Evolutionary conservation across 2,329 filamentous ascomycete genomes (phyloP).

Genomic region (Calonectria pauciramosa): DNA sequence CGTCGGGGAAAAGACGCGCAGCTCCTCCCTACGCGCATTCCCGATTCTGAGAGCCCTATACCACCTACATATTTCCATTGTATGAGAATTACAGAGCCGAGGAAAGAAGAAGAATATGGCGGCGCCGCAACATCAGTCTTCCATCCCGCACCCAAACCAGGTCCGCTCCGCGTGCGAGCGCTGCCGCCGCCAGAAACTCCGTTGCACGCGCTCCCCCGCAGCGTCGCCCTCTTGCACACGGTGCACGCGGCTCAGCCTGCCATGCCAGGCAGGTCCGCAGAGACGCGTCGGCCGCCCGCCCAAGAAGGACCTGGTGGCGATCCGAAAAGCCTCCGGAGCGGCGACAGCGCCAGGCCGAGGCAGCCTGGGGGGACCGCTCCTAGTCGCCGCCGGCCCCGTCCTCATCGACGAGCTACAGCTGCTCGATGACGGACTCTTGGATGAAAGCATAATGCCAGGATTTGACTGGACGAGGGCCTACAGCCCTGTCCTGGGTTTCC

Average conservation of each 20-base stretch:
- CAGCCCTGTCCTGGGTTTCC: slow-evolving; percentile 11
- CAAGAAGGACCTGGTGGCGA: slow-evolving; percentile 34
- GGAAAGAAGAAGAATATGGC: slow-evolving; percentile 27
- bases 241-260: slow-evolving; percentile 46
- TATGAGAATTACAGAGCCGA: background rate
- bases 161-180: slow-evolving; percentile 51
- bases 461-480: slow-evolving; percentile 31
- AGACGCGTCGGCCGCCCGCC: slow-evolving; percentile 49
- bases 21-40: background rate
- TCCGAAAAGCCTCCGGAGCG: slow-evolving; percentile 24
- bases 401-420: slow-evolving; percentile 28
- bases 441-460: slow-evolving; percentile 17
- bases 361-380: background rate
- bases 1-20: background rate
- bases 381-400: background rate
- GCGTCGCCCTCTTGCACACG: slow-evolving; percentile 43
- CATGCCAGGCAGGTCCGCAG: slow-evolving; percentile 47
- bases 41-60: background rate
- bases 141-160: slow-evolving; percentile 48
- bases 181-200: slow-evolving; percentile 51
- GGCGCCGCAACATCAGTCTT: background rate
- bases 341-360: background rate
- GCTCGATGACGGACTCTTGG: slow-evolving; percentile 35
- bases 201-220: slow-evolving; percentile 45
- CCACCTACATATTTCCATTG: background rate